Evolutionary conservation across 129 eudicot species (phyloP), one percentile per base, ranked within the genome.

Genomic region (Flaveria linearis): DNA sequence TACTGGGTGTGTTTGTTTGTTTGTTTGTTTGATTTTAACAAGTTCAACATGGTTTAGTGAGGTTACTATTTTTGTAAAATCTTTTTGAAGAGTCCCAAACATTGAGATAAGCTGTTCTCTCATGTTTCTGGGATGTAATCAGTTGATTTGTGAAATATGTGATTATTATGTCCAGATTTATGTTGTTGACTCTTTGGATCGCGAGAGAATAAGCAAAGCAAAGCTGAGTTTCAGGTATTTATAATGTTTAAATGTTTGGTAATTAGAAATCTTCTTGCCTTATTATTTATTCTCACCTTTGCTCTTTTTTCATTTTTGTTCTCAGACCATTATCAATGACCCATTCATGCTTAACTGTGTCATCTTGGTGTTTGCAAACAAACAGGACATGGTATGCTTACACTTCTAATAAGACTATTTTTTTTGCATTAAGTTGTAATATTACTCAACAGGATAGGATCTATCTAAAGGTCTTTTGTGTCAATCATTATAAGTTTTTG

Each of bases 161-260:
- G 68, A 52, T 53, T 79, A 42, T 67, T 79, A 53, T 83, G 45
- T 77, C 71, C 87, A 94, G 98, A 94, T 91, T 78, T 94, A 94
- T 79, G 98, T 91, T 79, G 98, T 94, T 75, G 98, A 91, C 85
- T 94, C 98, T 83, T 83, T 94, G 93, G 98, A 94, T 71, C 91
- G 97, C 17, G 98, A 94, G 77, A 94, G 98, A 75, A 94, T 94
- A 51, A 81, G 91, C 73, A 91, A 83, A 81, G 98, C 98, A 25
- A 94, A 85, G 87, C 79, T 28, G 98, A 94, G 83, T 91, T 94
- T 82, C 97, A 94, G 98, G 98, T 94, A 58, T 39, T 33, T 61
- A 14, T 7, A 9, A 12, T 49, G 16, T 61, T 71, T 62, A 46
- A 63, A 6, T 71, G 16, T 33, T 4, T 12, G 63, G 14, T 70